phyloP scores from a whole-genome alignment of 2,329 filamentous ascomycete species.

The Furcasterigmium sp. region DNA sequence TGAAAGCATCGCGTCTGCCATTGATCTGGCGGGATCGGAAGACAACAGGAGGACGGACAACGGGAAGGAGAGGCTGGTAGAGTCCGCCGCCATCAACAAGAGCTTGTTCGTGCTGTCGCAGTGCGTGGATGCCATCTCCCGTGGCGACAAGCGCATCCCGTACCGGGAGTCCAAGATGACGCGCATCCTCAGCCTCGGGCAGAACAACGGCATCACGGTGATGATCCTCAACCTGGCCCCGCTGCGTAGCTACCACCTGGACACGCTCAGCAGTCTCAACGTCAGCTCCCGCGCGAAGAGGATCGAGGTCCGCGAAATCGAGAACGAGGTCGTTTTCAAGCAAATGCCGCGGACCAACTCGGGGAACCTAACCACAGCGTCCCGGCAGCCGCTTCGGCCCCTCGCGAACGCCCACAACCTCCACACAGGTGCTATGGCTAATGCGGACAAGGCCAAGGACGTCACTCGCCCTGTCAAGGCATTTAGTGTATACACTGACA shows the following conservation, averaged over 20 bases:
- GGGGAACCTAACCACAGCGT: conserved; percentile 30
- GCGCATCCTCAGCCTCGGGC: conserved; percentile 81
- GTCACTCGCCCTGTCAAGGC: conserved; percentile 70
- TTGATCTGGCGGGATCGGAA: conserved; percentile 92
- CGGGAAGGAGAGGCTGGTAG: conserved; percentile 84
- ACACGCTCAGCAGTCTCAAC: conserved; percentile 89
- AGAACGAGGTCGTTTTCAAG: conserved; percentile 90
- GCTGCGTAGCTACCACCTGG: conserved; percentile 85
- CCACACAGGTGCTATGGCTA: conserved; percentile 53
- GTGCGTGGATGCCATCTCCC: conserved; percentile 89
- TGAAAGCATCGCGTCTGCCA: conserved; percentile 84
- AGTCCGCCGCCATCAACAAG: conserved; percentile 97
- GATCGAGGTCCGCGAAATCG: conserved; percentile 91
- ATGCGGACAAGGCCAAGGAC: conserved; percentile 44
- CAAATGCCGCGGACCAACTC: conserved; percentile 55
- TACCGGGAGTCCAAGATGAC: conserved; percentile 98
- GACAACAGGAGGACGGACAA: conserved; percentile 94
- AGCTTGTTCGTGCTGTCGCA: conserved; percentile 90
- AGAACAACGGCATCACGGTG: conserved; percentile 91
- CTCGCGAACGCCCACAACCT: conserved; percentile 72
- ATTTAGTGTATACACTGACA: conserved; percentile 84
- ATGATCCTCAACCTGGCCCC: conserved; percentile 96
- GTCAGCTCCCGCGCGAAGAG: conserved; percentile 94
- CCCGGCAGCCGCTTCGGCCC: conserved; percentile 73
- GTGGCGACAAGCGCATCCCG: conserved; percentile 71